A percentile compares a stretch with the other conserved stretches of the same genome.
These are phyloP conservation scores for Saturnispora besseyi DNA, from an alignment of 805 yeast genomes.

Conservation along the genomic window DNA sequence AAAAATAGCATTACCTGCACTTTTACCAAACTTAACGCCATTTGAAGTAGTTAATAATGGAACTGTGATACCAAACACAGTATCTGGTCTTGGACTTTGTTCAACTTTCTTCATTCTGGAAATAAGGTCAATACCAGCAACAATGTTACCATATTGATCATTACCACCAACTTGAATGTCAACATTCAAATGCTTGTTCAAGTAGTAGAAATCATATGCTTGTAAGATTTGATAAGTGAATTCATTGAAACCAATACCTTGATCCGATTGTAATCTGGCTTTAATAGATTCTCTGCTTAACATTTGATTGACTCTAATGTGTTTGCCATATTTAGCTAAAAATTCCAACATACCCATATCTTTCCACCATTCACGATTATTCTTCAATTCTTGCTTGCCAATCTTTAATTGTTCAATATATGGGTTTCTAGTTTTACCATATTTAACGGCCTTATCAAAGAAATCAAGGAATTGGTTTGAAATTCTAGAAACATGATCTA, in stretches of 20 bases:
- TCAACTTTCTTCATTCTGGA: constrained; percentile 38
- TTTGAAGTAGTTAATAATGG: constrained; percentile 80
- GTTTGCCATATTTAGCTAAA: constrained; percentile 64
- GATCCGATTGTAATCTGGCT: constrained; percentile 55
- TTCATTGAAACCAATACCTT: constrained; percentile 88
- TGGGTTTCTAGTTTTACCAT: constrained; percentile 45
- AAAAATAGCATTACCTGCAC: constrained; percentile 95
- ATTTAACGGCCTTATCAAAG: constrained; percentile 50
- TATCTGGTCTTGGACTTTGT: constrained; percentile 9
- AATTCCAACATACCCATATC: constrained; percentile 69
- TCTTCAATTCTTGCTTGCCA: constrained; percentile 28
- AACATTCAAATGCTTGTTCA: constrained; percentile 51
- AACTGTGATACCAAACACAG: constrained; percentile 72
- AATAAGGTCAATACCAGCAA: constrained; percentile 89
- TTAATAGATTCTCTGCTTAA: constrained; percentile 81
- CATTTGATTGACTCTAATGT: constrained; percentile 80
- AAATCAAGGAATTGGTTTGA: constrained; percentile 53
- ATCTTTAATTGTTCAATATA: constrained; percentile 8
- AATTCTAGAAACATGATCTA: constrained; percentile 50
- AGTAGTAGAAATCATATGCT: constrained; percentile 86
- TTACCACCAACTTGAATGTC: constrained; percentile 87
- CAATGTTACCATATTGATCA: constrained; percentile 97
- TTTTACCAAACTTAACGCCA: constrained; percentile 93
- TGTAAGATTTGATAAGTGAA: constrained; percentile 89
- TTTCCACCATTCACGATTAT: constrained; percentile 85